Evolutionary conservation across 805 yeast genomes (phyloP), one percentile per base, ranked within the genome.

Genomic region (Yarrowia yakushimensis): DNA sequence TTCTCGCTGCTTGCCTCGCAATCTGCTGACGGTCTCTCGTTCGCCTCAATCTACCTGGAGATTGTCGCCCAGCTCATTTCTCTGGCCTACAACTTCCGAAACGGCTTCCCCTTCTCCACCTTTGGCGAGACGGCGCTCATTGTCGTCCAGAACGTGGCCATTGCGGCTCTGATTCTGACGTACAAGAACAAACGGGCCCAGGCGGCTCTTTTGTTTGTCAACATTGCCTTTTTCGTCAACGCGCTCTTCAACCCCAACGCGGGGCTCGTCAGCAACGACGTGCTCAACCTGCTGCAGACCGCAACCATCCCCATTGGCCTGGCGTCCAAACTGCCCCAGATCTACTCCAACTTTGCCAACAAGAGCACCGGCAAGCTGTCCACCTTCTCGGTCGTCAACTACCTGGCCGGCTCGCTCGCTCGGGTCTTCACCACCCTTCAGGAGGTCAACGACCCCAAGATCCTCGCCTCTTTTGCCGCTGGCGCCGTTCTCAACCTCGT

Each of bases 281-380:
- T 63, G 27, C 66, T 74, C 20, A 18, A 46, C 12, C 27, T 64
- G 7, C 66, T 78, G 15, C 77, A 75, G 46, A 68, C 71, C 23
- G 65, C 72, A 28, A 70, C 78, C 10, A 71, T 77, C 17, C 81
- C 80, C 20, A 64, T 78, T 46, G 66, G 72, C 0, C 67, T 78
- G 17, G 60, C 70, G 11, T 69, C 76, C 57, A 77, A 77, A 64
- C 50, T 78, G 23, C 79, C 80, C 1, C 80, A 77, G 67, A 73
- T 78, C 36, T 36, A 67, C 25, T 63, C 70, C 10, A 76, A 75
- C 65, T 72, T 70, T 66, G 67, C 67, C 48, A 69, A 67, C 50
- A 71, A 70, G 60, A 73, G 77, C 10, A 76, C 78, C 9, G 81
- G 81, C 30, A 76, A 76, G 62, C 67, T 78, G 63, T 71, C 78